phyloP scores from a whole-genome alignment of 371 early-diverging fungal genomes.

The Fennellomyces sp. region DNA sequence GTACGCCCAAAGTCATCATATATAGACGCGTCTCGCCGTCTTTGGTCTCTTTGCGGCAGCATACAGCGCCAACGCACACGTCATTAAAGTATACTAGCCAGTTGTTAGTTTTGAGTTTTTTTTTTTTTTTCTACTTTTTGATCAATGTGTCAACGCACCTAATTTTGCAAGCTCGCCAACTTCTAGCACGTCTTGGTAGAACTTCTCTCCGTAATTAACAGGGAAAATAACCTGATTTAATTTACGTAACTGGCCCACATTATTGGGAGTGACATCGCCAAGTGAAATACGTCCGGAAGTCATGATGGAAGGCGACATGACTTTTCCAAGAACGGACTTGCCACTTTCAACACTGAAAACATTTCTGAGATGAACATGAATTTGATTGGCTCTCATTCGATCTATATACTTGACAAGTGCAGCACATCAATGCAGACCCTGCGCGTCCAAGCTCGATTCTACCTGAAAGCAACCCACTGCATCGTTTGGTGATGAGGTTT shows the following conservation, averaged over 20 bases:
- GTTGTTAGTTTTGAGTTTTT: too few relatives aligned
- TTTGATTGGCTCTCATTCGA: too few relatives aligned
- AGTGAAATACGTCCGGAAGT: conserved; percentile 48
- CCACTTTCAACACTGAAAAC: background rate
- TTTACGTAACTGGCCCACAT: conserved; percentile 70
- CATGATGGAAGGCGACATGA: conserved; percentile 26
- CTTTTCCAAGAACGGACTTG: background rate
- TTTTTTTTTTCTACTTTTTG: too few relatives aligned
- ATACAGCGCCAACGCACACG: conserved; percentile 86
- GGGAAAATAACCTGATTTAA: conserved; percentile 89
- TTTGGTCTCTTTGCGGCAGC: conserved; percentile 74
- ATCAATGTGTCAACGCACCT: conserved; percentile 41
- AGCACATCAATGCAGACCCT: too few relatives aligned
- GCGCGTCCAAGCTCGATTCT: too few relatives aligned
- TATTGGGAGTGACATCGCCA: conserved; percentile 71
- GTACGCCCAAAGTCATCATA: conserved; percentile 95
- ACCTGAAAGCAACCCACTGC: too few relatives aligned
- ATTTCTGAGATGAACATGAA: too few relatives aligned
- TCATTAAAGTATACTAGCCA: conserved; percentile 80
- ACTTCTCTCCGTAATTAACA: conserved; percentile 78
- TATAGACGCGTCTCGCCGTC: conserved; percentile 61
- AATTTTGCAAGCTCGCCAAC: conserved; percentile 76
- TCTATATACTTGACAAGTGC: too few relatives aligned
- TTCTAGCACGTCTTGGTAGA: conserved; percentile 78
- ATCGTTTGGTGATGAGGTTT: too few relatives aligned